These are phyloP conservation scores for Epichloe scottii DNA, from an alignment of 2,329 filamentous ascomycete genomes.

Conservation along the genomic window DNA sequence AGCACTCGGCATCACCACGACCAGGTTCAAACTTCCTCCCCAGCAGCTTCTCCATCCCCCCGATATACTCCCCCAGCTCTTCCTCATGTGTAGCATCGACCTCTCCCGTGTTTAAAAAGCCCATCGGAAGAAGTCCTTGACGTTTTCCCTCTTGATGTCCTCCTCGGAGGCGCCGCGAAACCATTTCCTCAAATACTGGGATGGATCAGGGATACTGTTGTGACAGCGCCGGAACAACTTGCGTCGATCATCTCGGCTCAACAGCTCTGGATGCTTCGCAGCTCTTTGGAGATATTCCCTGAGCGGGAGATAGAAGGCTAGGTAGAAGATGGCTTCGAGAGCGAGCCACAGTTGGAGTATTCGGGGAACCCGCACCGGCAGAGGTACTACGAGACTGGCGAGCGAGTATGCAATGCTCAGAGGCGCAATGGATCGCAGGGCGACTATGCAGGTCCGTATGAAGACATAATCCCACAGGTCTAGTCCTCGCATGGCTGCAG, in stretches of 20 bases:
- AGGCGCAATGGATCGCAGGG: conserved; percentile 35
- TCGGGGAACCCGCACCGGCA: conserved; percentile 15
- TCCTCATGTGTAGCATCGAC: conserved; percentile 31
- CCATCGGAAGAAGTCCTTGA: conserved; percentile 51
- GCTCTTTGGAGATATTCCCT: conserved; percentile 36
- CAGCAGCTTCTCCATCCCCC: conserved; percentile 36
- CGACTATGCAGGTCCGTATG: conserved; percentile 34
- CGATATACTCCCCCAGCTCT: conserved; percentile 43
- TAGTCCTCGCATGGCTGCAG: too few species aligned
- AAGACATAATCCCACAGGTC: conserved; percentile 14
- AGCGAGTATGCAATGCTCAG: conserved; percentile 33
- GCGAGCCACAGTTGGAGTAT: conserved; percentile 30
- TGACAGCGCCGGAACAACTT: conserved; percentile 38
- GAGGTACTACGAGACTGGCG: conserved; percentile 11
- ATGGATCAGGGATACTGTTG: conserved; percentile 37
- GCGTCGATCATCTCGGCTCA: conserved; percentile 31
- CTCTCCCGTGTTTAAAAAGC: conserved; percentile 39
- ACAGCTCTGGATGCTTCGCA: conserved; percentile 34
- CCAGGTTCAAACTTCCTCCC: conserved; percentile 37
- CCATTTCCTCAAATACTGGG: conserved; percentile 43
- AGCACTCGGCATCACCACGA: conserved; percentile 35
- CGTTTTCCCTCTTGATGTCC: conserved; percentile 45
- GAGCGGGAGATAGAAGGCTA: conserved; percentile 39
- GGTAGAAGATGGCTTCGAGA: conserved; percentile 42
- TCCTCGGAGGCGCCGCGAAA: conserved; percentile 38